phyloP scores from a whole-genome alignment of 2,329 filamentous ascomycete genomes.

The Aspergillus japonicus region DNA sequence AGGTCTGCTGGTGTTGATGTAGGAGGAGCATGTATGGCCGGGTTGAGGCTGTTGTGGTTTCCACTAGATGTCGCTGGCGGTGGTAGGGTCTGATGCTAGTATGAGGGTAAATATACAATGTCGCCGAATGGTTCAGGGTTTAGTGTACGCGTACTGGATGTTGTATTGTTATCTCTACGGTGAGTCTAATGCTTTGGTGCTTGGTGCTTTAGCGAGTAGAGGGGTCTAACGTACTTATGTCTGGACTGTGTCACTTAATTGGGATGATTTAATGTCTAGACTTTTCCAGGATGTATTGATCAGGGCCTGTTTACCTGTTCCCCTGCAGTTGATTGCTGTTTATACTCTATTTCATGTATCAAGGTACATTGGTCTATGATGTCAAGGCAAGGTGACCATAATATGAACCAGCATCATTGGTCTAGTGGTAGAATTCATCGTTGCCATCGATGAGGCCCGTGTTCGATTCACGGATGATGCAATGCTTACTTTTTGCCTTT shows the following conservation, averaged over 20 bases:
- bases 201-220: neutral
- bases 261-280: no score
- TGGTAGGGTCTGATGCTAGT: neutral
- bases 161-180: neutral
- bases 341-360: neutral
- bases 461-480: slow-evolving; percentile 50
- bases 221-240: neutral
- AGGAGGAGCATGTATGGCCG: no score
- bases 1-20: no score
- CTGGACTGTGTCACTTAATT: neutral
- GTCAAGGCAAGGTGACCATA: rapidly evolving
- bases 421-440: slow-evolving; percentile 49
- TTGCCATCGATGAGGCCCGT: slow-evolving; percentile 49
- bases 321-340: neutral
- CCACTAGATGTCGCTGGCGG: neutral
- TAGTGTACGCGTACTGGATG: neutral
- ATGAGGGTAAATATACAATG: neutral
- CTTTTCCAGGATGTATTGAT: neutral
- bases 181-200: neutral
- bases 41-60: no score
- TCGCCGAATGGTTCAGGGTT: neutral
- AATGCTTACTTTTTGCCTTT: slow-evolving; percentile 17
- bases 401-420: slow-evolving; percentile 39
- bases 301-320: neutral
- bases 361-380: neutral